Evolutionary conservation across 1,139 yeast species (phyloP).

Genomic region (Komagataea norvegica): DNA sequence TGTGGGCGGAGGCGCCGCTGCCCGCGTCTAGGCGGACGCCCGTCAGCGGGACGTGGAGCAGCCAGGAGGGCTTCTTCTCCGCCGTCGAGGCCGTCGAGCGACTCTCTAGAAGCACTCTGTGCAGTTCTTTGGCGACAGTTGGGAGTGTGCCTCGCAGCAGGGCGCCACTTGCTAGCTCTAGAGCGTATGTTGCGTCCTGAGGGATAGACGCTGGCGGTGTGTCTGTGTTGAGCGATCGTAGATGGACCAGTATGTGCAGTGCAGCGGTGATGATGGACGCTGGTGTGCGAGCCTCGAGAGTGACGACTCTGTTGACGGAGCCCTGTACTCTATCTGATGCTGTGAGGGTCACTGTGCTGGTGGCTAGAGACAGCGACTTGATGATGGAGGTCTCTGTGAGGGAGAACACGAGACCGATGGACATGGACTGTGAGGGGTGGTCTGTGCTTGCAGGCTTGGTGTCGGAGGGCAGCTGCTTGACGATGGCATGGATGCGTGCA

Average conservation of each 20-base stretch:
- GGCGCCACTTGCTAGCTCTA: too few species aligned
- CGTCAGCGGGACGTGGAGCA: neutral
- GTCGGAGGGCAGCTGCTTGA: neutral
- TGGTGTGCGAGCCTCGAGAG: constrained; percentile 2
- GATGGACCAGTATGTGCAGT: constrained; percentile 3
- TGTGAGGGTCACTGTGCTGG: neutral
- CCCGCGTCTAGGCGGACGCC: too few species aligned
- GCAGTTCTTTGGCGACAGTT: neutral
- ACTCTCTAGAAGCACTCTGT: neutral
- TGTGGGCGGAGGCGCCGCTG: neutral
- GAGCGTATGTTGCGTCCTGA: neutral
- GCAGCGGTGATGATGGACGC: constrained; percentile 4
- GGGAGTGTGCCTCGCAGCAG: too few species aligned
- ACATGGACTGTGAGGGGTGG: neutral
- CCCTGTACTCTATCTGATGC: constrained; percentile 4
- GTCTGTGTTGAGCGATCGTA: neutral
- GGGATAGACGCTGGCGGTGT: too few species aligned
- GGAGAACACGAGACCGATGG: constrained; percentile 1
- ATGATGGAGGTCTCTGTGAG: constrained; percentile 3
- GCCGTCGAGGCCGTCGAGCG: too few species aligned
- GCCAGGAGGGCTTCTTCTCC: neutral
- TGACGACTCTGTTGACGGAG: constrained; percentile 6
- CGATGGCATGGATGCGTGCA: neutral
- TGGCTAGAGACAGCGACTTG: neutral
- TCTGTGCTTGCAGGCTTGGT: neutral